A percentile compares a stretch with the other conserved stretches of the same genome.
These are phyloP conservation scores for Colletotrichum incanum DNA, from an alignment of 2,329 filamentous ascomycete species.

Conservation along the genomic window DNA sequence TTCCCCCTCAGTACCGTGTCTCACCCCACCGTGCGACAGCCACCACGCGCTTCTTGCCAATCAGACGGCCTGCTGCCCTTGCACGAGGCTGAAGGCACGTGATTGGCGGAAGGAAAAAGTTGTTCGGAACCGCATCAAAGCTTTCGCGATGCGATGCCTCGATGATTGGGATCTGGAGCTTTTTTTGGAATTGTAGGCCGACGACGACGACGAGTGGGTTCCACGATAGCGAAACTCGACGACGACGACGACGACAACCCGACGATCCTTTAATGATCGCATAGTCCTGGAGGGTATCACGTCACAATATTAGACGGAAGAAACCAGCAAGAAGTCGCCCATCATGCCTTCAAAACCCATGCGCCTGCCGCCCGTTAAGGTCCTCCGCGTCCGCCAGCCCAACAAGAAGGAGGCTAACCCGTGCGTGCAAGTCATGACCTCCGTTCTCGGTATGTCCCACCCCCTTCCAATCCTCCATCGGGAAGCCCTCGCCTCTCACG, in stretches of 20 bases:
- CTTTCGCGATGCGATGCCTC: conserved; percentile 24
- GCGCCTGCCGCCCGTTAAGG: conserved; percentile 71
- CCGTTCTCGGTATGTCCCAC: conserved; percentile 67
- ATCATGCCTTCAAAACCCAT: conserved; percentile 68
- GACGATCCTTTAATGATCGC: neutral
- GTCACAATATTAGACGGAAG: neutral
- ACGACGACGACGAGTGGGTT: conserved; percentile 1
- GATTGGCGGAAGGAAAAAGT: conserved; percentile 23
- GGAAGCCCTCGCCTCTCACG: neutral
- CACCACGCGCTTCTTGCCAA: conserved; percentile 1
- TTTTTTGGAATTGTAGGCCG: neutral
- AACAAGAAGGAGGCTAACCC: conserved; percentile 66
- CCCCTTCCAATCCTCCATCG: conserved; percentile 39
- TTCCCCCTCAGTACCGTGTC: neutral
- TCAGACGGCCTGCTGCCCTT: neutral
- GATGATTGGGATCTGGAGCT: neutral
- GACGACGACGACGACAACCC: conserved; percentile 6
- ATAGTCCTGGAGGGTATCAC: neutral
- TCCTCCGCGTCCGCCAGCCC: conserved; percentile 68
- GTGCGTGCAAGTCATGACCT: conserved; percentile 71
- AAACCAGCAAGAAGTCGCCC: conserved; percentile 4
- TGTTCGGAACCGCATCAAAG: conserved; percentile 15
- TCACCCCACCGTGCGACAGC: neutral
- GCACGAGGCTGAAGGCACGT: conserved; percentile 24
- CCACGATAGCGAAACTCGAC: neutral